A percentile compares a stretch with the other conserved stretches of the same genome.
phyloP scores from a whole-genome alignment of 345 rosid genomes.

The rapeseed (Brassica napus) region DNA sequence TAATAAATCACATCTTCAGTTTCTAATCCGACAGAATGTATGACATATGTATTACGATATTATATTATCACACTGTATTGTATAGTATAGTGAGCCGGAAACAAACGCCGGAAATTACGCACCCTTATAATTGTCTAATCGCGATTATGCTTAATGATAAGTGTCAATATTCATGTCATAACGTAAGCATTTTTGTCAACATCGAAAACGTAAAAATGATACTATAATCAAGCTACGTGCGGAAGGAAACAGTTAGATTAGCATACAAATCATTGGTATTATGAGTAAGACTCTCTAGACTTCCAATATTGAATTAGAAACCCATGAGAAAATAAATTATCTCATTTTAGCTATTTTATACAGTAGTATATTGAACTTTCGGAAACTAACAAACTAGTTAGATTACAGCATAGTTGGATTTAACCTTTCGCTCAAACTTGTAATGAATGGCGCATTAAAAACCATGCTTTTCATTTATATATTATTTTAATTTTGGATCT shows the following conservation, averaged over 20 bases:
- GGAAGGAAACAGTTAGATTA: not conserved
- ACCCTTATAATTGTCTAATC: slow-evolving; percentile 24
- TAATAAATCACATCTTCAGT: slow-evolving; percentile 21
- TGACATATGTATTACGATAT: slow-evolving; percentile 12
- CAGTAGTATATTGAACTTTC: not conserved
- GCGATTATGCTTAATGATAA: slow-evolving; percentile 15
- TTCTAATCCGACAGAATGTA: slow-evolving; percentile 23
- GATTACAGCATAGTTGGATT: not conserved
- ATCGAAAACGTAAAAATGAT: not conserved
- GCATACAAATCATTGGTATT: not conserved
- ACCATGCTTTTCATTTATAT: not conserved
- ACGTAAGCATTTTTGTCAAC: slow-evolving; percentile 34
- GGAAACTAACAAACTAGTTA: not conserved
- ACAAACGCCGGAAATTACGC: slow-evolving; percentile 37
- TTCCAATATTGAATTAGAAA: not conserved
- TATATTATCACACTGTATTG: not conserved
- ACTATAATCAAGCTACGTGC: slow-evolving; percentile 1
- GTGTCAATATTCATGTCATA: not conserved
- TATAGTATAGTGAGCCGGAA: slow-evolving; percentile 18
- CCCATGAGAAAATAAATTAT: not conserved
- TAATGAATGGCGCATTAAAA: not conserved
- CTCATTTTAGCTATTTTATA: not conserved
- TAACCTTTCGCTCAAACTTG: not conserved
- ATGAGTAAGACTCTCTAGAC: not conserved
- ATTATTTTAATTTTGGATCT: not conserved